Base-by-base conservation (phyloP, 768 basidiomycete genomes). In the Russula griseocarnosa region DNA sequence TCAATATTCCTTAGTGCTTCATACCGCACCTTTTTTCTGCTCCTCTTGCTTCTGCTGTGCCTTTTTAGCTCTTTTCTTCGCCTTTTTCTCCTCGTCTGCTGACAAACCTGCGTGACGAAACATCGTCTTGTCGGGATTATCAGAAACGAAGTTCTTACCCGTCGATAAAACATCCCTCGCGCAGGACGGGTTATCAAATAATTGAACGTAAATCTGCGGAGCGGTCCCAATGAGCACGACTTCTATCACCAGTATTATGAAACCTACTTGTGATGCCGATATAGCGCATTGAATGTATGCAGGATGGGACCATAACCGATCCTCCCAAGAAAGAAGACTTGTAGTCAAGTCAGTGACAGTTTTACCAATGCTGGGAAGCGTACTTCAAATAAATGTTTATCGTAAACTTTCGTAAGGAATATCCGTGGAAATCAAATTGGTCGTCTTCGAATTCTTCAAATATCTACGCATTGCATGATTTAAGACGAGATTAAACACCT, bases 401-500 rank as follows among this genome's bases (percentile, higher is more conserved):
- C 9, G 90, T 96, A 70, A 87, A 90, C 69, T 91, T 94, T 58
- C 97, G 86, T 68, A 98, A 68, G 68, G 92, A 92, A 74, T 98
- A 99, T 8, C 89, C 86, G 73, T 99, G 97, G 81, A 99, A 99
- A 74, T 99, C 97, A 69, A 89, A 98, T 75, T 98, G 94, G 71
- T 97, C 95, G 68, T 98, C 94, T 67, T 97, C 93, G 67, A 90
- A 83, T 58, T 90, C 89, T 58, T 87, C 82, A 73, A 96, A 98
- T 18, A 87, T 76, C 91, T 92, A 46, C 32, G 55, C 36, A n/a
- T 13, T 3, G 36, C 0, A 16, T 6, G 26, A 51, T 58, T 26
- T 50, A 38, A 59, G 58, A 51, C 52, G 28, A 13, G 49, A 16
- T 38, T 47, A 50, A 65, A 36, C 34, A 24, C 11, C 44, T 1